These are phyloP conservation scores for Torulaspora gathmanii DNA, from an alignment of 805 yeast genomes.

Conservation along the genomic window DNA sequence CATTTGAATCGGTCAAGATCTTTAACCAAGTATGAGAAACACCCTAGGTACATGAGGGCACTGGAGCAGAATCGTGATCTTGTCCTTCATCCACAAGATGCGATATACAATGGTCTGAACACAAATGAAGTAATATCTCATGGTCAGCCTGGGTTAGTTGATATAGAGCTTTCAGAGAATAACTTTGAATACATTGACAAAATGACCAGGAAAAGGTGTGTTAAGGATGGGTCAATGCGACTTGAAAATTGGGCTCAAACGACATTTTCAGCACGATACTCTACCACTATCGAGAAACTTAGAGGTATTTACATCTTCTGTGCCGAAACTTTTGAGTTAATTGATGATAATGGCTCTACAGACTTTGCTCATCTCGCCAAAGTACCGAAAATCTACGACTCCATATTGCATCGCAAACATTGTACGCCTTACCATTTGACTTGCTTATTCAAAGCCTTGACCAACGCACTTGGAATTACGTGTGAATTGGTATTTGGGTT, in stretches of 20 bases:
- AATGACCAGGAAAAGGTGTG: slow-evolving; percentile 37
- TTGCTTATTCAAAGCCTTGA: slow-evolving; percentile 66
- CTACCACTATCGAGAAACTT: slow-evolving; percentile 52
- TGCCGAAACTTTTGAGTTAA: slow-evolving; percentile 52
- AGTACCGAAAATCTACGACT: slow-evolving; percentile 40
- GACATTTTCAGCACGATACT: slow-evolving; percentile 49
- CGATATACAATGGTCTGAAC: slow-evolving; percentile 42
- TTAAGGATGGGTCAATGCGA: slow-evolving; percentile 41
- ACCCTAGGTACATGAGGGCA: slow-evolving; percentile 60
- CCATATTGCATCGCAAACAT: slow-evolving; percentile 43
- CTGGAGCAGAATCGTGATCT: slow-evolving; percentile 56
- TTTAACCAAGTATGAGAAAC: slow-evolving; percentile 61
- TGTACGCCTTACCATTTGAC: slow-evolving; percentile 72
- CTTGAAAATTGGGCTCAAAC: slow-evolving; percentile 52
- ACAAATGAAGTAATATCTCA: slow-evolving; percentile 43
- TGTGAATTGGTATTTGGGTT: slow-evolving; percentile 79
- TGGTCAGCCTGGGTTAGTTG: slow-evolving; percentile 29
- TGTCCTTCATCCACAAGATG: slow-evolving; percentile 57
- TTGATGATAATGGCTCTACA: slow-evolving; percentile 37
- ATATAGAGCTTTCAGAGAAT: slow-evolving; percentile 32
- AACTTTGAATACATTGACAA: slow-evolving; percentile 43
- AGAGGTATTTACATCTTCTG: slow-evolving; percentile 63
- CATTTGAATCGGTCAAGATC: slow-evolving; percentile 73
- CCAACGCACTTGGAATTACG: slow-evolving; percentile 63
- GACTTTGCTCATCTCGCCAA: slow-evolving; percentile 39